phyloP scores from a whole-genome alignment of 257 asterid genomes.

The Solanum ahanhuiri region DNA sequence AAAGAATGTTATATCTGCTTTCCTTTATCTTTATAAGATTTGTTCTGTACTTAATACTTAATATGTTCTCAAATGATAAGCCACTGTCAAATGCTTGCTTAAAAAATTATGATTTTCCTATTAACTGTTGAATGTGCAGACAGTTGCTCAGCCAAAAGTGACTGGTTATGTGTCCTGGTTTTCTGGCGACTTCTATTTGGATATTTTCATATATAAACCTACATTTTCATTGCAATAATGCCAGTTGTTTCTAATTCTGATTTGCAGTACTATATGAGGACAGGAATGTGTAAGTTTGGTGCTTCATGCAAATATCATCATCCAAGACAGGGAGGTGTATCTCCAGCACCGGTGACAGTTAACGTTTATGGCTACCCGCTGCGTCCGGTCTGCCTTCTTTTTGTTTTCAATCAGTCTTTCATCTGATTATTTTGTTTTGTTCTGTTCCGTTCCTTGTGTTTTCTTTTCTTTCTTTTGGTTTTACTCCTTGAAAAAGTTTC shows the following conservation, averaged over 20 bases:
- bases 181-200: not conserved
- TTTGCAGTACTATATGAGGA: slow-evolving; percentile 80
- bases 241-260: slow-evolving; percentile 1
- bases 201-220: not conserved
- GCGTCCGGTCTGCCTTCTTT: slow-evolving; percentile 55
- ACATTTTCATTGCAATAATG: not conserved
- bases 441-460: slow-evolving; percentile 1
- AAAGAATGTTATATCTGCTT: not conserved
- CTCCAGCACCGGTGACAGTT: slow-evolving; percentile 45
- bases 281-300: slow-evolving; percentile 90
- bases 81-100: not conserved
- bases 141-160: not conserved
- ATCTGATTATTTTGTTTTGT: not conserved
- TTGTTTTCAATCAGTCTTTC: not conserved
- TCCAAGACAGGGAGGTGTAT: slow-evolving; percentile 77
- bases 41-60: not conserved
- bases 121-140: not conserved
- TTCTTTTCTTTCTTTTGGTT: slow-evolving; percentile 3
- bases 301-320: slow-evolving; percentile 93
- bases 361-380: slow-evolving; percentile 75
- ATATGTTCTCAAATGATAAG: not conserved
- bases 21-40: not conserved
- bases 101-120: not conserved
- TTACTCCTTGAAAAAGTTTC: not conserved
- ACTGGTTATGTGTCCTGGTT: not conserved